Base-by-base conservation (phyloP, 345 rosid species). In the Trapa bicornis region DNA sequence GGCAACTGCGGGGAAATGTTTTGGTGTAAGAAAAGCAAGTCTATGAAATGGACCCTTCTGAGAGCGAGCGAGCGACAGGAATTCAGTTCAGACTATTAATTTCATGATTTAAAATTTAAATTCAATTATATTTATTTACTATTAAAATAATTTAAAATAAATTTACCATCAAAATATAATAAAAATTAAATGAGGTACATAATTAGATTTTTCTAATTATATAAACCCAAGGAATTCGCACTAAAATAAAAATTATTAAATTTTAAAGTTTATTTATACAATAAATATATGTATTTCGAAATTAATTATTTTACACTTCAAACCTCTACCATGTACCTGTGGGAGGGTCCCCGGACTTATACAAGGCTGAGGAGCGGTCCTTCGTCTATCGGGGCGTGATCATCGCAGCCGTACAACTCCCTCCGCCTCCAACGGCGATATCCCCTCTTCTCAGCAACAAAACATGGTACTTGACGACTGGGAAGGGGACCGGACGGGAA, bases 301-400 rank as follows among this genome's bases (percentile, higher is more conserved):
- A 22, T 22, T 22, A 22, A 22, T 22, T 22, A 22, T 22, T 22
- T 22, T 22, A 22, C 29, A 22, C 29, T 22, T 22, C 29, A 22
- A 22, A 22, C 29, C 43, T 41, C 43, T 41, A 3, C 33, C 61
- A 94, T 91, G 99, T 94, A 89, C 75, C 64, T 86, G 52, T 82
- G 97, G 41, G 97, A 91, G 67, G 89, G 89, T 76, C 86, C 97
- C n/a, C 88, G 83, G 86, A 80, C 77, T 86, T 88, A 80, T 90
- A 88, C 88, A 84, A 88, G 75, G 87, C 88, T 68, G 94, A 86
- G 37, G 78, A 69, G 33, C 68, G 29, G 36, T 35, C 76, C 29
- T 15, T 79, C 72, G 54, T 72, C 41, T 64, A 80, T 33, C 82
- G 85, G 67, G 87, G 87, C 69, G 89, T 91, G 96, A 89, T 91